Evolutionary conservation across 75 land plant species (phyloP).

Genomic region (Pseudotsuga menziesii): DNA sequence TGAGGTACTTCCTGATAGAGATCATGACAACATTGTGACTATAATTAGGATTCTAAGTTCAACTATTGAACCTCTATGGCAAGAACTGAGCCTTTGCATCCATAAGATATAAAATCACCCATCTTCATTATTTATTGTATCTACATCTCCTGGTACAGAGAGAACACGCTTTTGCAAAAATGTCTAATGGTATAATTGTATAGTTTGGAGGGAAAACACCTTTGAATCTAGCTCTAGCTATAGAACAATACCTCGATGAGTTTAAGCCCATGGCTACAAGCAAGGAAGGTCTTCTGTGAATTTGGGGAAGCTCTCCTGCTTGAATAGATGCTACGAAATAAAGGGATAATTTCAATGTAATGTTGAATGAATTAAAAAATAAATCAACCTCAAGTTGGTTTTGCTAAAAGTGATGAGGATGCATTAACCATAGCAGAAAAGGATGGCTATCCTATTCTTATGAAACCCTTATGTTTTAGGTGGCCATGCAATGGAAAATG

Average conservation of each 20-base stretch:
- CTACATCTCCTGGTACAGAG: too few relatives aligned
- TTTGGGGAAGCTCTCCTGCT: slow-evolving; percentile 99
- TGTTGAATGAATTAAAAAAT: slow-evolving; percentile 77
- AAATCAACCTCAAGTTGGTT: slow-evolving; percentile 96
- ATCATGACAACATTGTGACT: slow-evolving; percentile 29
- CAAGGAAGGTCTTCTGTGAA: slow-evolving; percentile 63
- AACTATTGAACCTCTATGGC: slow-evolving; percentile 49
- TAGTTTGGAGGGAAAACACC: slow-evolving; percentile 99
- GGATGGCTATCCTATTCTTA: slow-evolving; percentile 95
- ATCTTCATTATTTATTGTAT: too few relatives aligned
- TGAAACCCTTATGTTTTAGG: slow-evolving; percentile 97
- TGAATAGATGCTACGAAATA: slow-evolving; percentile 99
- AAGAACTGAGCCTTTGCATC: slow-evolving; percentile 76
- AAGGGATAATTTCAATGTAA: slow-evolving; percentile 88
- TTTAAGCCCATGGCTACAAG: slow-evolving; percentile 58
- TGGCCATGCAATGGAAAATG: slow-evolving; percentile 98
- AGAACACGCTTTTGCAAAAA: slow-evolving; percentile 30
- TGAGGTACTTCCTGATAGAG: slow-evolving; percentile 43
- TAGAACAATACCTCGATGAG: slow-evolving; percentile 81
- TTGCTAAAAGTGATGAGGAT: slow-evolving; percentile 91
- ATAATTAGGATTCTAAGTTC: too few relatives aligned
- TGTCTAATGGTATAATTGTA: slow-evolving; percentile 91
- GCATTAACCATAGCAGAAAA: slow-evolving; percentile 78
- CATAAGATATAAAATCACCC: slow-evolving; percentile 69
- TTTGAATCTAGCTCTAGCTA: slow-evolving; percentile 83